These are phyloP conservation scores for Stygiomarasmius scandens DNA, from an alignment of 1,284 basidiomycete genomes.

Conservation along the genomic window DNA sequence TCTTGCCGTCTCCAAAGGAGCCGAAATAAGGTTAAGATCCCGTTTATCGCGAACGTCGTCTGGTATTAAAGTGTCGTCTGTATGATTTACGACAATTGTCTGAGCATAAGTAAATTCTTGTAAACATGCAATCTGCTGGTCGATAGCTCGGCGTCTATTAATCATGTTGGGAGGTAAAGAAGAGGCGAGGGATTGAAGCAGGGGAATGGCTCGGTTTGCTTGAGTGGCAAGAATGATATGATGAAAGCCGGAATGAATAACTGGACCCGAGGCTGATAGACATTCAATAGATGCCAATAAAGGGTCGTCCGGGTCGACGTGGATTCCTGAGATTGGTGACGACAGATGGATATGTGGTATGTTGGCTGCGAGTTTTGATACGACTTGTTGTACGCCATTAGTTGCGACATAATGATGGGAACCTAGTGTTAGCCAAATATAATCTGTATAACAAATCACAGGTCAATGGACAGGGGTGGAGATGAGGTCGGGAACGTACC, in stretches of 20 bases:
- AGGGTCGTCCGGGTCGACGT: constrained; percentile 34
- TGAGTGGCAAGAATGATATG: constrained; percentile 75
- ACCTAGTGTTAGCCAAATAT: constrained; percentile 61
- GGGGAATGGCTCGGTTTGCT: constrained; percentile 57
- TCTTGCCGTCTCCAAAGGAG: not conserved
- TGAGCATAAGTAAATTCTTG: constrained; percentile 49
- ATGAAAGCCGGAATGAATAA: constrained; percentile 50
- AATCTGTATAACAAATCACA: constrained; percentile 43
- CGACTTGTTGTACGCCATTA: constrained; percentile 59
- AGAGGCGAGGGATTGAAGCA: constrained; percentile 46
- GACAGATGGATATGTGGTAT: constrained; percentile 55
- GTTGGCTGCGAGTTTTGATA: constrained; percentile 43
- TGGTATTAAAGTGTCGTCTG: constrained; percentile 61
- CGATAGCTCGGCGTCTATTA: constrained; percentile 31
- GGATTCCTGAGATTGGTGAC: constrained; percentile 49
- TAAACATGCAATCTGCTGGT: constrained; percentile 44
- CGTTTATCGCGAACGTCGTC: constrained; percentile 48
- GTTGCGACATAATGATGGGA: constrained; percentile 63
- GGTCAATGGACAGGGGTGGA: not conserved
- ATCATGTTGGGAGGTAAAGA: constrained; percentile 31
- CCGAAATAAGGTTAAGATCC: constrained; percentile 64
- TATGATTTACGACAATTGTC: constrained; percentile 72
- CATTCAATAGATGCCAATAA: constrained; percentile 41
- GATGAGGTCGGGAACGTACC: constrained; percentile 40
- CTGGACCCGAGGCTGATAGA: constrained; percentile 27